Conservation (phyloP, 2,329 filamentous ascomycete genomes). For the Beauveria varroae region DNA sequence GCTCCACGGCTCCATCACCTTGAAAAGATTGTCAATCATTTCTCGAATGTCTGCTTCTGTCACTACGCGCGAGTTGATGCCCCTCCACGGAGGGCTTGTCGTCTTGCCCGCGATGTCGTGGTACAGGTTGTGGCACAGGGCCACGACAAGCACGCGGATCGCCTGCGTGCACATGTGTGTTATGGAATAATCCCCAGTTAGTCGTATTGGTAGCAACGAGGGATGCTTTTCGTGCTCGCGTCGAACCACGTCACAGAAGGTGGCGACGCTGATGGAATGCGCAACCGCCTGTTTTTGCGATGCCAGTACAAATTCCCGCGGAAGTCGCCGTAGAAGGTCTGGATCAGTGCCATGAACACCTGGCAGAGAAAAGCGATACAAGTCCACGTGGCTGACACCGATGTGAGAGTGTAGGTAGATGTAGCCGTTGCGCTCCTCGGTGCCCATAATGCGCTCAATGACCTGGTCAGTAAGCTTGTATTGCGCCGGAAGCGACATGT, state of each 20-base stretch:
- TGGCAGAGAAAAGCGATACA: constrained; percentile 32
- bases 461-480: constrained; percentile 28
- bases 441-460: constrained; percentile 24
- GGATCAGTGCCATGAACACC: constrained; percentile 25
- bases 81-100: constrained; percentile 29
- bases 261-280: constrained; percentile 28
- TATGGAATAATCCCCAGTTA: constrained; percentile 25
- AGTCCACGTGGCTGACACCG: constrained; percentile 29
- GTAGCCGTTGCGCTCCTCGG: constrained; percentile 26
- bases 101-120: constrained; percentile 26
- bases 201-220: constrained; percentile 17
- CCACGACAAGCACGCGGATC: constrained; percentile 27
- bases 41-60: constrained; percentile 25
- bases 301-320: constrained; percentile 27
- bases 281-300: constrained; percentile 33
- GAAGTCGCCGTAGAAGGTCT: constrained; percentile 27
- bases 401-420: constrained; percentile 31
- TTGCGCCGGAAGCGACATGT: constrained; percentile 26
- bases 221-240: constrained; percentile 21
- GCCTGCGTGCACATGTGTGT: constrained; percentile 25
- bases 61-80: constrained; percentile 18
- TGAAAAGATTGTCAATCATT: constrained; percentile 27
- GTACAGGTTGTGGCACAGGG: constrained; percentile 28
- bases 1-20: constrained; percentile 26
- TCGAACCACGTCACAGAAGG: constrained; percentile 29